Evolutionary conservation across 768 basidiomycete genomes (phyloP), one percentile per base, ranked within the genome.

Genomic region (Asterophora lycoperdoides): DNA sequence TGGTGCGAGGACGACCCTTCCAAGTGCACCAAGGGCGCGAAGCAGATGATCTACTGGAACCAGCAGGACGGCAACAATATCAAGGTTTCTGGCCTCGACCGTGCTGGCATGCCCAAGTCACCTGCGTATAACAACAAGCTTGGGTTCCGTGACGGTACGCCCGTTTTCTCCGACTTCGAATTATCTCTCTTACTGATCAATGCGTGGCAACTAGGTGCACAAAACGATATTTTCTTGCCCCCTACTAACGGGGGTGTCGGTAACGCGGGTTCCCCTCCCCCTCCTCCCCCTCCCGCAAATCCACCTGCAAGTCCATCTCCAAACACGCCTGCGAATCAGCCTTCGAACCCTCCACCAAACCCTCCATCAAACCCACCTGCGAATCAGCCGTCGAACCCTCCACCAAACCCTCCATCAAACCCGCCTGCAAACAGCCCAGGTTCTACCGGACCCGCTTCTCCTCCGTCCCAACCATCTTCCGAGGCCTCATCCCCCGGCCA

Each of bases 11-110:
- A 67, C 35, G 64, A 79, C 46, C 60, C 64, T 4, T 56, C 56
- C 8, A 64, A 57, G 18, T 80, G 79, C 53, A 64, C 64, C 17
- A 64, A 70, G 53, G 79, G 78, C 36, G 66, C 79, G 2, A 79
- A 79, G 54, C 78, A 80, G 66, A 74, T 79, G 73, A 54, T 80
- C 33, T 74, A 72, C 59, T 80, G 77, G 77, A 69, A 80, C 54
- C 77, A 79, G 56, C 40, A 45, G 0, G 66, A 69, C 3, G 74
- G 77, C 2, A 72, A 78, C 59, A 80, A 79, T 51, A 72, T 79
- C 55, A 42, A 62, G 8, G 74, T 77, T 1, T 57, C 57, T 5
- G 78, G 77, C 0, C 56, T 38, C 8, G 76, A 79, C 57, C 53
- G 57, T 13, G 49, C 57, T 7, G 76, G 75, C 15, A 44, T 58